phyloP scores from a whole-genome alignment of 2,329 filamentous ascomycete genomes.

The Fusarium sp. region DNA sequence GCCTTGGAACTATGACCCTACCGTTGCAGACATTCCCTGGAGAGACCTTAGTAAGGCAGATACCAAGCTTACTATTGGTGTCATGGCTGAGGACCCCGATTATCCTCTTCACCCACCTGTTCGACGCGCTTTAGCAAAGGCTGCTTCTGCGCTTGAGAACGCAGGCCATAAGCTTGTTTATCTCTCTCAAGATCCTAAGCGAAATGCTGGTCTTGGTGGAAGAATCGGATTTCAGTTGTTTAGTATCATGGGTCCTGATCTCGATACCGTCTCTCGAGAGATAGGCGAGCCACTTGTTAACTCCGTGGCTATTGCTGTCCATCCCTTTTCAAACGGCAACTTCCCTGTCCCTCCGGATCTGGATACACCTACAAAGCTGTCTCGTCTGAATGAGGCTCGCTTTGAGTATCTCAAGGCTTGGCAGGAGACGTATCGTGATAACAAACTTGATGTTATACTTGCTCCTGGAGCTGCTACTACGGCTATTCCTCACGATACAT shows the following conservation, averaged over 20 bases:
- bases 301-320: conserved; percentile 27
- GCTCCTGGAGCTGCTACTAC: conserved; percentile 27
- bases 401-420: conserved; percentile 21
- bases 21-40: conserved; percentile 57
- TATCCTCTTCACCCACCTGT: conserved; percentile 63
- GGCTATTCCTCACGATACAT: conserved; percentile 35
- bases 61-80: conserved; percentile 52
- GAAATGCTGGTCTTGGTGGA: conserved; percentile 15
- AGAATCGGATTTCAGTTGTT: conserved; percentile 38
- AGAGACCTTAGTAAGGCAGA: conserved; percentile 37
- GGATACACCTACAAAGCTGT: background rate
- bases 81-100: conserved; percentile 57
- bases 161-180: conserved; percentile 57
- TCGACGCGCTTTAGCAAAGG: conserved; percentile 53
- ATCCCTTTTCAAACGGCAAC: conserved; percentile 19
- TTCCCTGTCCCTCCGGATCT: conserved; percentile 25
- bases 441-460: conserved; percentile 31
- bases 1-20: conserved; percentile 57
- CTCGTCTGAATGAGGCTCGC: conserved; percentile 1
- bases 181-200: conserved; percentile 39
- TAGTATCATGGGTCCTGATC: conserved; percentile 17
- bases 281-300: conserved; percentile 31
- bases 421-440: conserved; percentile 22
- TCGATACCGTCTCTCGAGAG: conserved; percentile 14
- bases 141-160: conserved; percentile 48